These are phyloP conservation scores for Epichloe sylvatica DNA, from an alignment of 2,329 filamentous ascomycete species.

Conservation along the genomic window DNA sequence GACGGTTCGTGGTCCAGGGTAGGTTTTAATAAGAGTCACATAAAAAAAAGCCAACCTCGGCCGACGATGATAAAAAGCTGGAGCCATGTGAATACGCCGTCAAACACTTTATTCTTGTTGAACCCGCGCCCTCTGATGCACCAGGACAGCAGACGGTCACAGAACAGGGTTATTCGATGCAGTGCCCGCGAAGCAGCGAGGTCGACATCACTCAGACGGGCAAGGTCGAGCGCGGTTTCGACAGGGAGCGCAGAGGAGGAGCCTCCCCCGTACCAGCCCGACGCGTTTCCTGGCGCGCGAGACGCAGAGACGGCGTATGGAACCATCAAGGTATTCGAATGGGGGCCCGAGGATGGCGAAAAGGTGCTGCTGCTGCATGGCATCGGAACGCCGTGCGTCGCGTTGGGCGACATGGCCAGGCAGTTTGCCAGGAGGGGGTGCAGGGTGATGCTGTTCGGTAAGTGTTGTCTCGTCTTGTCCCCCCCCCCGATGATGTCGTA, in stretches of 20 bases:
- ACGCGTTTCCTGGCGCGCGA: constrained; percentile 54
- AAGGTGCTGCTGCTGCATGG: constrained; percentile 69
- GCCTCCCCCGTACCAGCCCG: constrained; percentile 48
- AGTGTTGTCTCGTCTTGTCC: constrained; percentile 15
- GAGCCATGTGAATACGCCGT: no score
- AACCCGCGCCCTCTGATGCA: constrained; percentile 9
- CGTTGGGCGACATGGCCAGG: constrained; percentile 52
- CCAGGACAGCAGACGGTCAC: constrained; percentile 5
- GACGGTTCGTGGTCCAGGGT: no score
- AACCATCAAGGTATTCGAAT: constrained; percentile 62
- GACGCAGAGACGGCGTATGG: constrained; percentile 60
- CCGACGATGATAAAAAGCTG: no score
- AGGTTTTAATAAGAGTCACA: no score
- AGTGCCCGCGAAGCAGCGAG: constrained; percentile 1
- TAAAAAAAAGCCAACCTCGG: no score
- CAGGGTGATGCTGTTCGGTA: constrained; percentile 66
- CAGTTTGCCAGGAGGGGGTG: constrained; percentile 52
- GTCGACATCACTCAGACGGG: neutral
- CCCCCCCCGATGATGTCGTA: no score
- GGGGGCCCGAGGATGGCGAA: constrained; percentile 56
- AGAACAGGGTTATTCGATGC: neutral
- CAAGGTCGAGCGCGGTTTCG: no score
- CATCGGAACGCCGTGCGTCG: constrained; percentile 63
- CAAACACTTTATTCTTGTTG: no score
- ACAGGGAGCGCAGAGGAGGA: neutral